phyloP scores from a whole-genome alignment of 176 grass and related monocot species.

The Hordeum vulgare region MorexV3_pseudomolecules_assembly NC_058520.1:602981942-602982441 shows the following conservation, averaged over 20 bases:
- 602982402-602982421: neutral
- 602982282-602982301: neutral
- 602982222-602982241: neutral
- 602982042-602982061: neutral
- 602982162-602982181: neutral
- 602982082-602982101: neutral
- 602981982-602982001: neutral
- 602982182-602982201: constrained; percentile 36
- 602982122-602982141: constrained; percentile 27
- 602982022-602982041: neutral
- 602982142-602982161: neutral
- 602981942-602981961: neutral
- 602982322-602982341: constrained; percentile 39
- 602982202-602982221: neutral
- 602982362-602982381: neutral
- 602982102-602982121: constrained; percentile 43
- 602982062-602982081: neutral
- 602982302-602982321: neutral
- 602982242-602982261: neutral
- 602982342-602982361: neutral
- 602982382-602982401: neutral
- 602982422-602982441: constrained; percentile 10
- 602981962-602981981: neutral
- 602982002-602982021: neutral
- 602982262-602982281: constrained; percentile 40